Conservation (phyloP, 768 basidiomycete species). For the Grammothele lineata region DNA sequence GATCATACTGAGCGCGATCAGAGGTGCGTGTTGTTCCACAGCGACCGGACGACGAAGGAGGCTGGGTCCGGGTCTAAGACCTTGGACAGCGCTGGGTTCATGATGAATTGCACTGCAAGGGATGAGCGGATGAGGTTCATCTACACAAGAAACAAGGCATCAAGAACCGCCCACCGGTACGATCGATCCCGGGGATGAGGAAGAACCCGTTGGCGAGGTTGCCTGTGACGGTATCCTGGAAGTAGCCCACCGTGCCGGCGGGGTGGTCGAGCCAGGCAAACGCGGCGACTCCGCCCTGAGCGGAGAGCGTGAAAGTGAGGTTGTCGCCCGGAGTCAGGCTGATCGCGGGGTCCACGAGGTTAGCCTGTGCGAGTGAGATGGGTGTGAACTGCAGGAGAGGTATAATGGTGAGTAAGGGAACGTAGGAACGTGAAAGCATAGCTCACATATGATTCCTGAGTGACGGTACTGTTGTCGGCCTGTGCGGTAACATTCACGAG, state of each 20-base stretch:
- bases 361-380: slow-evolving; percentile 39
- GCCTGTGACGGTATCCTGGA: slow-evolving; percentile 40
- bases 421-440: no score
- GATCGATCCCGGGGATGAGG: slow-evolving; percentile 48
- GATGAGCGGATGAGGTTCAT: not conserved
- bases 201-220: slow-evolving; percentile 49
- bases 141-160: not conserved
- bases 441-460: slow-evolving; percentile 50
- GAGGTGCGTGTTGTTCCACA: slow-evolving; percentile 51
- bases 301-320: slow-evolving; percentile 48
- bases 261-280: slow-evolving; percentile 64
- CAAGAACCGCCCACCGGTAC: slow-evolving; percentile 38
- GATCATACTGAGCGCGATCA: no score
- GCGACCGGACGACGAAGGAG: slow-evolving; percentile 46
- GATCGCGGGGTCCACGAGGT: slow-evolving; percentile 50
- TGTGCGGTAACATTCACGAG: slow-evolving; percentile 45
- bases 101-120: slow-evolving; percentile 36
- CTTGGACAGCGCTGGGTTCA: slow-evolving; percentile 36
- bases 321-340: slow-evolving; percentile 27
- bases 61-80: slow-evolving; percentile 33
- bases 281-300: slow-evolving; percentile 47
- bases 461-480: slow-evolving; percentile 34
- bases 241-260: slow-evolving; percentile 47
- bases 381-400: slow-evolving; percentile 43
- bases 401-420: not conserved